phyloP scores from a whole-genome alignment of 2,329 filamentous ascomycete genomes.

The Fusarium sublunatum region DNA sequence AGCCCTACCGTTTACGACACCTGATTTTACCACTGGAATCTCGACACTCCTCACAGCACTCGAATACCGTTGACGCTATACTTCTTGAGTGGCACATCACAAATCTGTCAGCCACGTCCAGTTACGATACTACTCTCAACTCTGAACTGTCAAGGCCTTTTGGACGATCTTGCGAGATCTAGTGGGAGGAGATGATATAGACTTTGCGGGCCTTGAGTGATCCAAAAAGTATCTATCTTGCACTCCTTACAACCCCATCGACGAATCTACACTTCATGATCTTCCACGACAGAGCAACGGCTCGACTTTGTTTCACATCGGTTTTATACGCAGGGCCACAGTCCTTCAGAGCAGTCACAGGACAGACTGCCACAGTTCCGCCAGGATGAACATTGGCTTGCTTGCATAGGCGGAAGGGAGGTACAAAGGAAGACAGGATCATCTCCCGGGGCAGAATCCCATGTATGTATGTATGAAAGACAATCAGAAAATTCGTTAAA shows the following conservation, averaged over 20 bases:
- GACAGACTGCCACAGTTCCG: conserved; percentile 2
- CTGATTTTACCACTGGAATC: no score
- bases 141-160: neutral
- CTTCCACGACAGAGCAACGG: neutral
- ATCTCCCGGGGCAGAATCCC: conserved; percentile 1
- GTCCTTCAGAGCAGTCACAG: neutral
- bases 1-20: neutral
- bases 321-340: neutral
- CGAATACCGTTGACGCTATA: neutral
- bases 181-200: neutral
- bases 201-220: conserved; percentile 10
- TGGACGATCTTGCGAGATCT: neutral
- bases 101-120: neutral
- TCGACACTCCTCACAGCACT: neutral
- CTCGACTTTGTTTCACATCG: neutral
- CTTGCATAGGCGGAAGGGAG: conserved; percentile 13
- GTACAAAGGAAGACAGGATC: conserved; percentile 1
- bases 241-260: neutral
- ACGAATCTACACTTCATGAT: neutral
- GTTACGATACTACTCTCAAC: neutral
- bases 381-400: conserved; percentile 2
- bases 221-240: conserved; percentile 1
- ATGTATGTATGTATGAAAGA: conserved; percentile 7
- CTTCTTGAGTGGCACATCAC: neutral
- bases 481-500: conserved; percentile 1